Evolutionary conservation across 345 rosid genomes (phyloP).

Genomic region (Lepidium sativum): DNA sequence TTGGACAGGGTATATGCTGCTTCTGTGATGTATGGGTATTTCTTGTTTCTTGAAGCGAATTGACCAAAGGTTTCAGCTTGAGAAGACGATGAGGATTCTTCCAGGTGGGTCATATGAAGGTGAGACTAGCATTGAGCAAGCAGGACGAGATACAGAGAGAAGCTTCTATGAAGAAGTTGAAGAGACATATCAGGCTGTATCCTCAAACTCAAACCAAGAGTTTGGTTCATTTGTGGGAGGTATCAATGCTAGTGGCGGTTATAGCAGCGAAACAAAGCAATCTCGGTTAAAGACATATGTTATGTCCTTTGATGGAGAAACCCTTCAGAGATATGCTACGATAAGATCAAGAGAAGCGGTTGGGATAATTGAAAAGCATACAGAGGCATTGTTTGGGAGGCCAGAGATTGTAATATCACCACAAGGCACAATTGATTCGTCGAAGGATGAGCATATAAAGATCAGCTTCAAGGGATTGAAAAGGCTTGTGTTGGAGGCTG

Average conservation of each 20-base stretch:
- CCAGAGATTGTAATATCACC: slow-evolving; percentile 77
- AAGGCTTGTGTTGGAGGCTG: slow-evolving; percentile 93
- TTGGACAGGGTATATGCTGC: slow-evolving; percentile 97
- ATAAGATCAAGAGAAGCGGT: slow-evolving; percentile 89
- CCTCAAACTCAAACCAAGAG: slow-evolving; percentile 64
- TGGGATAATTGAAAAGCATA: slow-evolving; percentile 88
- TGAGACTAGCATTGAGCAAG: slow-evolving; percentile 30
- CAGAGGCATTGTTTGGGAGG: slow-evolving; percentile 93
- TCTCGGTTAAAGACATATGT: slow-evolving; percentile 70
- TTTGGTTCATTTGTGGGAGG: slow-evolving; percentile 51
- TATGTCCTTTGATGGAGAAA: slow-evolving; percentile 91
- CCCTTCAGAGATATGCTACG: slow-evolving; percentile 78
- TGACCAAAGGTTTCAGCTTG: slow-evolving; percentile 94
- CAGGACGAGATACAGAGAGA: slow-evolving; percentile 13
- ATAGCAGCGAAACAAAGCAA: slow-evolving; percentile 37
- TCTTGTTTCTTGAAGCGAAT: slow-evolving; percentile 92
- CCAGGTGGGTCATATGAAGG: slow-evolving; percentile 42
- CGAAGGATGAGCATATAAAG: slow-evolving; percentile 55
- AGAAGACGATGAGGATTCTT: slow-evolving; percentile 87
- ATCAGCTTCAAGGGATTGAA: slow-evolving; percentile 79
- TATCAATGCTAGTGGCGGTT: slow-evolving; percentile 42
- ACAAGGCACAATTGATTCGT: slow-evolving; percentile 65
- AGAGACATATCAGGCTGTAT: slow-evolving; percentile 33
- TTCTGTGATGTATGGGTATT: slow-evolving; percentile 93
- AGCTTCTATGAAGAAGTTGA: slow-evolving; percentile 19